Base-by-base conservation (phyloP, 2,329 filamentous ascomycete species). In the Emergomyces orientalis region DNA sequence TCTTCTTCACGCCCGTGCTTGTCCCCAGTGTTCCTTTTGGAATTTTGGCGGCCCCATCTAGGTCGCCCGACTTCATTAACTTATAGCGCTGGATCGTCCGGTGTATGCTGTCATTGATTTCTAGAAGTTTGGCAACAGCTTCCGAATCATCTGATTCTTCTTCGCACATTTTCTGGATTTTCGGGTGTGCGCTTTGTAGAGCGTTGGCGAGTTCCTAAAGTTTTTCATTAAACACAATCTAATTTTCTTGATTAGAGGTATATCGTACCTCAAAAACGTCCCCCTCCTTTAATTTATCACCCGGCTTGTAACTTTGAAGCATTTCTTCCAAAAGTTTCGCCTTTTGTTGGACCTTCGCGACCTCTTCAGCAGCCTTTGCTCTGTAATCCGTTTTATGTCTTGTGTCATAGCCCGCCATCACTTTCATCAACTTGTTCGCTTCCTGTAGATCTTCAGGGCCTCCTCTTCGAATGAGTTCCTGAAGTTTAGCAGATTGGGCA, bases 121-220 rank as follows among this genome's bases (percentile, higher is more conserved):
- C 91, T 62, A 99, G 83, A 13, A 99, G 81, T 76, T 96, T 96
- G 52, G 91, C 90, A 6, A 99, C 94, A 5, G 94, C 94, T 78
- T 97, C 94, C 65, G 91, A 87, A 72, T 99, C 94, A 65, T 97
- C 93, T 13, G 92, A 97, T 73, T 99, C 94, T 76, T 99, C 94
- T 76, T 97, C 93, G 72, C 93, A 97, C 93, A 99, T 99, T 78
- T 91, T 97, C 74, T 97, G 93, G 67, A 99, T 97, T 79, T 99
- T 99, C 9, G 94, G 94, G 71, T 99, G 94, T 2, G 94, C 94
- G 72, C 89, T 97, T 74, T 91, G 90, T 55, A 99, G 81, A 11
- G 94, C 87, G 67, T 89, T 88, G 5, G 92, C 92, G 61, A 99
- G 83, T 80, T 99, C 94, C 80, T 92, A 65, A 37, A 56, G 27